A percentile compares a stretch with the other conserved stretches of the same genome.
These are phyloP conservation scores for Hanseniaspora clermontiae DNA, from an alignment of 805 yeast species.

Conservation along the genomic window DNA sequence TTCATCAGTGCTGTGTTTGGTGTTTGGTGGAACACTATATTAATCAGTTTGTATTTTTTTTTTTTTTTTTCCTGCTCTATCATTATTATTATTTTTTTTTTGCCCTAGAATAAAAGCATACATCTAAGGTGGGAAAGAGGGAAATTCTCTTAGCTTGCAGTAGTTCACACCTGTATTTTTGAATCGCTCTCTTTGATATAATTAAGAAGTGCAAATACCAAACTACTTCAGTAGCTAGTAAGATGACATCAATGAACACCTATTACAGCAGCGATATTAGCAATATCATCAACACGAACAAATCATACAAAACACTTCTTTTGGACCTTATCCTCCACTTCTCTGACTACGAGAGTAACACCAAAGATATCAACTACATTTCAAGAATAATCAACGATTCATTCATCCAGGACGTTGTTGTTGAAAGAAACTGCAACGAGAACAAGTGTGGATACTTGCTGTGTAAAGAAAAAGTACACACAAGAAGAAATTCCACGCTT, in stretches of 20 bases:
- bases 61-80: too few species aligned
- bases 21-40: background rate
- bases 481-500: slow-evolving; percentile 3
- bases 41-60: too few species aligned
- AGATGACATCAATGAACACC: background rate
- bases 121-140: too few species aligned
- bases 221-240: background rate
- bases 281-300: background rate
- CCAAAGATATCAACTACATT: slow-evolving; percentile 7
- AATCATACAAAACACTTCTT: slow-evolving; percentile 7
- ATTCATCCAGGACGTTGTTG: slow-evolving; percentile 5
- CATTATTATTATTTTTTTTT: too few species aligned
- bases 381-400: slow-evolving; percentile 5
- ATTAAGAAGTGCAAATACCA: too few species aligned
- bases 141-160: too few species aligned
- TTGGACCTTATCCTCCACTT: slow-evolving; percentile 1
- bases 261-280: slow-evolving; percentile 2
- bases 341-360: slow-evolving; percentile 1
- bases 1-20: background rate
- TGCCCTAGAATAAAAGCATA: too few species aligned
- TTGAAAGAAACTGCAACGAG: slow-evolving; percentile 11
- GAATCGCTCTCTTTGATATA: too few species aligned
- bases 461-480: background rate
- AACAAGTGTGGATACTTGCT: slow-evolving; percentile 11
- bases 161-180: too few species aligned